phyloP scores from a whole-genome alignment of 306 rosid genomes.

The Astragalus membranaceus region DNA sequence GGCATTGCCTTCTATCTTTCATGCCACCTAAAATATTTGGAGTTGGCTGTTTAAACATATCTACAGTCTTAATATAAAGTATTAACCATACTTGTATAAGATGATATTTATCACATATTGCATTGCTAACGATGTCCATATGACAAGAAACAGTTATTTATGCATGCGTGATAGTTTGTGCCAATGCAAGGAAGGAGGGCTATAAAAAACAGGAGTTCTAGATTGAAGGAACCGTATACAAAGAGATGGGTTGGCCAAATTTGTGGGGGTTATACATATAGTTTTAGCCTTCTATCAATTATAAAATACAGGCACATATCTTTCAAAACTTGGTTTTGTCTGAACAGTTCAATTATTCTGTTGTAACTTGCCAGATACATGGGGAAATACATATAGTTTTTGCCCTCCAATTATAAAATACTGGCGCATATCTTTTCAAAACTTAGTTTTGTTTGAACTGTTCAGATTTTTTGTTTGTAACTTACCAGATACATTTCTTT shows the following conservation, averaged over 20 bases:
- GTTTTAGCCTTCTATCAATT: neutral
- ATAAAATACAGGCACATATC: neutral
- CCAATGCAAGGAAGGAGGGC: neutral
- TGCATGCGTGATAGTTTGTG: neutral
- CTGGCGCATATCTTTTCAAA: neutral
- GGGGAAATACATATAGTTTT: neutral
- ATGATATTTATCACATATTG: neutral
- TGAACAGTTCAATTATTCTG: neutral
- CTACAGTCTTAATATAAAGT: neutral
- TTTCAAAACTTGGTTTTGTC: neutral
- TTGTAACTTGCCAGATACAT: neutral
- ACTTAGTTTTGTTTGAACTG: constrained; percentile 6
- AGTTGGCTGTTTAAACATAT: neutral
- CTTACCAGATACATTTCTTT: neutral
- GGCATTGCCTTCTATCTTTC: neutral
- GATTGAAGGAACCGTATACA: neutral
- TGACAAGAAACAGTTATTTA: neutral
- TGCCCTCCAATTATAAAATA: neutral
- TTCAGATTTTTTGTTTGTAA: neutral
- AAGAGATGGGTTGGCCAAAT: neutral
- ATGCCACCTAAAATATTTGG: constrained; percentile 1
- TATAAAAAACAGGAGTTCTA: neutral
- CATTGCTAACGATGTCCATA: neutral
- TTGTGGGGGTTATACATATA: neutral
- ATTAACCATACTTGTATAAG: neutral